Percentiles rank a stretch among this genome's conserved stretches.
These are phyloP conservation scores for Saturnispora mendoncae DNA, from an alignment of 805 yeast genomes.

Conservation along the genomic window DNA sequence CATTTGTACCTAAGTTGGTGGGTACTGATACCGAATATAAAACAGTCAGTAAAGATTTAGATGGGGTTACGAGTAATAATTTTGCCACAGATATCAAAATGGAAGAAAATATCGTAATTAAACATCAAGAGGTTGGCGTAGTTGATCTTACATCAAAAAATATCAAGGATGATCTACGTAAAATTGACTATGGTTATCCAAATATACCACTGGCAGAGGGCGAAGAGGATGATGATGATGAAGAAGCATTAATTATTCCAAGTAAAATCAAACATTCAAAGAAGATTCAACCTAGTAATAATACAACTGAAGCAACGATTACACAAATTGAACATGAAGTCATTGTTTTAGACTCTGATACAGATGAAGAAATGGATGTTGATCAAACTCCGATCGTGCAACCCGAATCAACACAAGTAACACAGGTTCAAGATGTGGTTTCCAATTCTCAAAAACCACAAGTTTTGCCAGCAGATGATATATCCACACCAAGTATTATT, in stretches of 20 bases:
- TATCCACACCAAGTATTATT: no score
- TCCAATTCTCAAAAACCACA: no score
- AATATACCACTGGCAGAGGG: not conserved
- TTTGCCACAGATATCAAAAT: conserved; percentile 6
- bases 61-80: not conserved
- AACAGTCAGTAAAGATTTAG: conserved; percentile 4
- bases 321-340: not conserved
- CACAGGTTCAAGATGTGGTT: no score
- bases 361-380: not conserved
- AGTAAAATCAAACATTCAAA: not conserved
- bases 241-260: not conserved
- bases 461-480: no score
- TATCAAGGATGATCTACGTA: not conserved
- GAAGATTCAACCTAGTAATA: not conserved
- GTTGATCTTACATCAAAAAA: conserved; percentile 10
- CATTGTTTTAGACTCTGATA: conserved; percentile 4
- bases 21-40: conserved; percentile 8
- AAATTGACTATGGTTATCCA: not conserved
- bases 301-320: not conserved
- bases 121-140: conserved; percentile 2
- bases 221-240: not conserved
- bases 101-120: conserved; percentile 11
- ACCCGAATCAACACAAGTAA: no score
- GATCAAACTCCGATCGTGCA: not conserved
- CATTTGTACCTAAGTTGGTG: conserved; percentile 43